Evolutionary conservation across 202 grass and related monocot species (phyloP), one percentile per base, ranked within the genome.

Genomic region (Schoenoplectus triqueter): DNA sequence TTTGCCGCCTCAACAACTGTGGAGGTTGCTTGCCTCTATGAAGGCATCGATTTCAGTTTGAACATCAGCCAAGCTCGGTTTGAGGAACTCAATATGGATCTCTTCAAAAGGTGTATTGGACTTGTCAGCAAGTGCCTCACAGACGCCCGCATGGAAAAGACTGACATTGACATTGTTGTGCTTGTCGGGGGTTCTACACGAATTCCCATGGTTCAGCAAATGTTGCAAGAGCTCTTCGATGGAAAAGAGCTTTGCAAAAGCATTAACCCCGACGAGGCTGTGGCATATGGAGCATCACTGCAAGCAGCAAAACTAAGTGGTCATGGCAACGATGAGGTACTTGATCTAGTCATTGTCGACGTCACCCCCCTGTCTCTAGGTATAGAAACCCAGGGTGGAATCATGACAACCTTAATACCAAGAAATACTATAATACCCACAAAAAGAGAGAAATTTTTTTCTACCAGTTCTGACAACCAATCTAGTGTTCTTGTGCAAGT

Each of bases 401-500:
- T 84, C 47, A 84, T 84, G 81, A 70, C 81, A 10, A 17, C 20
- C 18, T 70, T 84, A 17, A 84, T 84, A 55, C 81, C 81, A 56
- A 84, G 81, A 54, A 84, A 84, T 44, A 84, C 81, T 59, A 59
- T 69, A 51, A 70, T 84, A 71, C 81, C 81, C 7, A 60, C 81
- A 2, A 71, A 18, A 56, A 84, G 4, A 6, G 66, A 84, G 18
- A 84, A 57, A 45, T 69, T 70, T 10, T 84, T 84, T 19, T 84
- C 81, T 10, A 84, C 81, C 31, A 69, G 64, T 57, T 17, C 22
- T 2, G 66, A 84, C 52, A 19, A 84, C 20, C 81, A 84, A 84
- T 42, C 81, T 71, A 84, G 81, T 69, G 81, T 84, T 70, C 81
- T 84, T 13, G 81, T 84, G 21, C 81, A 84, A 84, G 81, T 84